Evolutionary conservation across 2,329 filamentous ascomycete species (phyloP).

Genomic region (Parastagonospora avenae): DNA sequence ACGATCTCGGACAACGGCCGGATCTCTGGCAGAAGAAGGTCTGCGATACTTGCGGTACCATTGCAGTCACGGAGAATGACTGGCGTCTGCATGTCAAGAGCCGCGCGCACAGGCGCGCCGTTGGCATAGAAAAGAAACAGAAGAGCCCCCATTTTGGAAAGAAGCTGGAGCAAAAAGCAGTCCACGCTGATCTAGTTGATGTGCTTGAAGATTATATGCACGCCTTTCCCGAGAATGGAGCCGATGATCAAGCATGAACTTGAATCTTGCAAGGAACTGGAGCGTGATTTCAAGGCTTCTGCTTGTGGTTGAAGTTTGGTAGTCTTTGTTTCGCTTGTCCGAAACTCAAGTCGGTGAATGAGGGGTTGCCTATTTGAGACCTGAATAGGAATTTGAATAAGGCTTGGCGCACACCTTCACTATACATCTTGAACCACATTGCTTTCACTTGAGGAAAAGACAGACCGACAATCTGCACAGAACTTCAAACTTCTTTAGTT

Average conservation of each 20-base stretch:
- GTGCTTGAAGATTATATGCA: slow-evolving; percentile 27
- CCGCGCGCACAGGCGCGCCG: slow-evolving; percentile 56
- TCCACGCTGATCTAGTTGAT: slow-evolving; percentile 24
- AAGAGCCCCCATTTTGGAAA: slow-evolving; percentile 13
- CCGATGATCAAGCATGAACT: background rate
- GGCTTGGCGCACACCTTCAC: background rate
- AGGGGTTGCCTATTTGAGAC: background rate
- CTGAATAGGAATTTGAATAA: background rate
- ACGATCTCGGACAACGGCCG: slow-evolving; percentile 50
- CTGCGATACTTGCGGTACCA: slow-evolving; percentile 73
- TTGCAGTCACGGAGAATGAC: slow-evolving; percentile 60
- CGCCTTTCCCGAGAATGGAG: slow-evolving; percentile 8
- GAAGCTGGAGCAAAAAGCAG: slow-evolving; percentile 1
- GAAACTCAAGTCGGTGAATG: background rate
- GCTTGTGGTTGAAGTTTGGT: background rate
- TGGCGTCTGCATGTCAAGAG: slow-evolving; percentile 64
- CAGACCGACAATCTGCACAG: background rate
- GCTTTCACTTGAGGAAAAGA: background rate
- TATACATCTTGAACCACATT: background rate
- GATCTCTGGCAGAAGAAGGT: slow-evolving; percentile 59
- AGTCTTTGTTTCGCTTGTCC: background rate
- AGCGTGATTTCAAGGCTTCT: background rate
- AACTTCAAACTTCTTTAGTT: too few relatives aligned
- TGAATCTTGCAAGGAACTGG: background rate
- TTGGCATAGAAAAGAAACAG: slow-evolving; percentile 34